Conservation (phyloP, 805 yeast species). For the Wickerhamomyces bovis region DNA sequence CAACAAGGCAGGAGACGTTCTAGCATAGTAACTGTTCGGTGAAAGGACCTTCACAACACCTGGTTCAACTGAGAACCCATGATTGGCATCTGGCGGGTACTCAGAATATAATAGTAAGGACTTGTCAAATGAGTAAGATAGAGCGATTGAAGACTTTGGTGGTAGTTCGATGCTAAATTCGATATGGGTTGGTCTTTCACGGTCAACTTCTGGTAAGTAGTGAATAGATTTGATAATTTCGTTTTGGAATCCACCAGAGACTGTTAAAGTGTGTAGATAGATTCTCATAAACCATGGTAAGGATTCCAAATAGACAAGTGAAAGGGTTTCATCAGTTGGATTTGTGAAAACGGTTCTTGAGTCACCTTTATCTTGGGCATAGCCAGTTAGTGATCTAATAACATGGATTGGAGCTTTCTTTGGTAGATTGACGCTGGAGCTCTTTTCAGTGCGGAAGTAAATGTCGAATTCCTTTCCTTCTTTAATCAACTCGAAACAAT, state of each 20-base stretch:
- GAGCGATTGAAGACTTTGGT: conserved; percentile 48
- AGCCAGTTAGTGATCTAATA: conserved; percentile 85
- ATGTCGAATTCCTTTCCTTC: conserved; percentile 23
- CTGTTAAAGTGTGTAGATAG: conserved; percentile 62
- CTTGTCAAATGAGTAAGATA: conserved; percentile 81
- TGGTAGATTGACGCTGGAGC: conserved; percentile 35
- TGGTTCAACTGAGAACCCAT: conserved; percentile 92
- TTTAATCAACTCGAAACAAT: conserved; percentile 31
- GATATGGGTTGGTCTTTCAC: conserved; percentile 75
- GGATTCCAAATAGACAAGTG: conserved; percentile 65
- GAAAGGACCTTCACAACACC: conserved; percentile 63
- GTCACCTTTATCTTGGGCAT: conserved; percentile 88
- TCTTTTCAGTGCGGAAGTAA: conserved; percentile 34
- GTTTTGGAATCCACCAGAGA: conserved; percentile 24
- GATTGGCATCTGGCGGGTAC: conserved; percentile 99
- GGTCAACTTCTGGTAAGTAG: conserved; percentile 74
- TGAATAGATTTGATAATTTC: conserved; percentile 44
- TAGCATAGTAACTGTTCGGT: conserved; percentile 40
- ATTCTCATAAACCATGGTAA: conserved; percentile 91
- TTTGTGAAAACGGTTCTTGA: conserved; percentile 74
- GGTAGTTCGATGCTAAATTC: conserved; percentile 68
- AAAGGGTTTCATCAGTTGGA: conserved; percentile 43
- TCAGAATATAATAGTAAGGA: conserved; percentile 78
- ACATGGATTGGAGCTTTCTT: conserved; percentile 59
- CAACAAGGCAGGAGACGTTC: conserved; percentile 83